These are phyloP conservation scores for Pharus latifolius DNA, from an alignment of 176 grass and related monocot species.

Conservation along the genomic window DNA sequence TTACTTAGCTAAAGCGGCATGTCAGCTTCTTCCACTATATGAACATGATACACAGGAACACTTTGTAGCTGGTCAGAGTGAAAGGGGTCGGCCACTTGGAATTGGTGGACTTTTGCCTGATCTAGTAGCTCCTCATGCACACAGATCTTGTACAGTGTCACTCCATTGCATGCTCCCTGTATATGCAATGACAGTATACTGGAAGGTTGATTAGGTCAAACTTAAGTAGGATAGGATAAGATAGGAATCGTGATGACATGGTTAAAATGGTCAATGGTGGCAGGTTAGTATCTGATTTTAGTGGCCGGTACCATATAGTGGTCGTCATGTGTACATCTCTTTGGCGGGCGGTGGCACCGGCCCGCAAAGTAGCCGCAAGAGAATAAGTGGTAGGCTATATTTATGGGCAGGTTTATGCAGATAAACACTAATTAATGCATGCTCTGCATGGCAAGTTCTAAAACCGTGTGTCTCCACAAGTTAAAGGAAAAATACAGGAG, in stretches of 20 bases:
- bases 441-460: no score
- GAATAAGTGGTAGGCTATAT: no score
- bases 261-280: not conserved
- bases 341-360: no score
- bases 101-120: slow-evolving; percentile 4
- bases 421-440: no score
- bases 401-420: no score
- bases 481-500: no score
- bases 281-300: not conserved
- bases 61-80: no score
- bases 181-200: no score
- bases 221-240: not conserved
- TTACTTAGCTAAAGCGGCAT: not conserved
- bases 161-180: not conserved
- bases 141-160: not conserved
- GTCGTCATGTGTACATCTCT: not conserved
- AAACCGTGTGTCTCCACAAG: no score
- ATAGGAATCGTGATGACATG: not conserved
- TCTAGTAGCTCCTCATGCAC: not conserved
- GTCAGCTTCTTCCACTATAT: not conserved
- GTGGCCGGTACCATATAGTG: not conserved
- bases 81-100: slow-evolving; percentile 18
- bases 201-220: not conserved
- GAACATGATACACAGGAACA: no score
- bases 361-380: no score